Evolutionary conservation across 352 stramenopile genomes (phyloP).

Genomic region (Saprolegnia diclina): DNA sequence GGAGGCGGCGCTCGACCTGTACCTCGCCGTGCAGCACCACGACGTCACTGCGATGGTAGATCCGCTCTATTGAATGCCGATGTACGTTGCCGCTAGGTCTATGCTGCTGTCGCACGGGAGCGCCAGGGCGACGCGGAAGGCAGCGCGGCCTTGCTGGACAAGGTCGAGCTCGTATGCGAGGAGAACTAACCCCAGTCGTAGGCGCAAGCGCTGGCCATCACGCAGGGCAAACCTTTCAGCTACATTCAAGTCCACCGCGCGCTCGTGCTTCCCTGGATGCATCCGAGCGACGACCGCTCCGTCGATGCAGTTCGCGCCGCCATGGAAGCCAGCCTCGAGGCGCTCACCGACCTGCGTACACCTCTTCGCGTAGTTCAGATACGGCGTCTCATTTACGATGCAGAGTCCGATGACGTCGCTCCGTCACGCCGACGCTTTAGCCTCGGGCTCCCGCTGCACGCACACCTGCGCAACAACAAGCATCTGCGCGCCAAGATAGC

Average conservation of each 20-base stretch:
- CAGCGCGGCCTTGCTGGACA: no score
- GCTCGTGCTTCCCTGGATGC: not conserved
- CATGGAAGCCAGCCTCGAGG: constrained; percentile 1
- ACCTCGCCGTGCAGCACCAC: not conserved
- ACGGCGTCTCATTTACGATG: not conserved
- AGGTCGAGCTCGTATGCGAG: no score
- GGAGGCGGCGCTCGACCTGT: not conserved
- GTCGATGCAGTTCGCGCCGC: not conserved
- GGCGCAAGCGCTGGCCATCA: constrained; percentile 26
- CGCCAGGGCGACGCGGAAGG: no score
- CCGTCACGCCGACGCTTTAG: not conserved
- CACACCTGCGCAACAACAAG: constrained; percentile 20
- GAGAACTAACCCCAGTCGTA: not conserved
- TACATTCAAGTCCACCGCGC: not conserved
- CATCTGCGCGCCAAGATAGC: not conserved
- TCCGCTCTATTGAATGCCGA: no score
- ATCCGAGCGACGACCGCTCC: not conserved
- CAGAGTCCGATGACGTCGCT: constrained; percentile 28
- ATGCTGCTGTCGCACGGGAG: not conserved
- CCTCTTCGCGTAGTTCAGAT: no score
- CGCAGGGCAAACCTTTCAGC: not conserved
- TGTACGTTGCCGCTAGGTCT: no score
- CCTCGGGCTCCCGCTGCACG: not conserved
- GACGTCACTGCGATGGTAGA: not conserved
- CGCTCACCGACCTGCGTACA: not conserved